phyloP scores from a whole-genome alignment of 2,329 filamentous ascomycete species.

The Alternaria angustiovoidea region DNA sequence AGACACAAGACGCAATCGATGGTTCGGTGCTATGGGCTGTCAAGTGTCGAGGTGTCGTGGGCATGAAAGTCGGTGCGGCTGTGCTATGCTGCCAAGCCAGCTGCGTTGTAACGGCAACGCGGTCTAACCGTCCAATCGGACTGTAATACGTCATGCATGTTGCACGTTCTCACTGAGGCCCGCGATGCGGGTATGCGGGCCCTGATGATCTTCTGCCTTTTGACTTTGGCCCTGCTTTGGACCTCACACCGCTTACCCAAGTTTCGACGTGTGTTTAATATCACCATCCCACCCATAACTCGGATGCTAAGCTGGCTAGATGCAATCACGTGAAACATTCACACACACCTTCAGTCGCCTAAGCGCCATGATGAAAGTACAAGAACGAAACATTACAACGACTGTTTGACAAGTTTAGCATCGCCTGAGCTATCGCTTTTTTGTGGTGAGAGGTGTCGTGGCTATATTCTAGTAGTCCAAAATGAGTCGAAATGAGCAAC shows the following conservation, averaged over 20 bases:
- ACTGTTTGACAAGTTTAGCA: not conserved
- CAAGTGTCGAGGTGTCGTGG: conserved; percentile 17
- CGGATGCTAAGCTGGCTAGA: not conserved
- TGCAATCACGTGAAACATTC: not conserved
- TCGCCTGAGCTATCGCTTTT: not conserved
- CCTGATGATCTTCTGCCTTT: conserved; percentile 14
- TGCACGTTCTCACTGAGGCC: not conserved
- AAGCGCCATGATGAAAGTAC: no score
- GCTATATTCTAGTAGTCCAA: not conserved
- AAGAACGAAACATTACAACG: no score
- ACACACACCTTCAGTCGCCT: not conserved
- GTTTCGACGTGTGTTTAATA: not conserved
- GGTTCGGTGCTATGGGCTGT: not conserved
- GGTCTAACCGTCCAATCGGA: conserved; percentile 4
- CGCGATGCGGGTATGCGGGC: conserved; percentile 3
- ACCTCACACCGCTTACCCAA: not conserved
- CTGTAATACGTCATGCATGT: conserved; percentile 4
- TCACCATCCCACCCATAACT: not conserved
- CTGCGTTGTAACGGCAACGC: conserved; percentile 17
- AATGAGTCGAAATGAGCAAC: no score
- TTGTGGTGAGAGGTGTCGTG: not conserved
- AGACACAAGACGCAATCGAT: not conserved
- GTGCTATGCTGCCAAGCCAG: conserved; percentile 12
- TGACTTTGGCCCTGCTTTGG: conserved; percentile 4
- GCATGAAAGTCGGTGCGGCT: conserved; percentile 14